Conservation (phyloP, 2,329 filamentous ascomycete genomes). For the Pseudogymnoascus sp. region DNA sequence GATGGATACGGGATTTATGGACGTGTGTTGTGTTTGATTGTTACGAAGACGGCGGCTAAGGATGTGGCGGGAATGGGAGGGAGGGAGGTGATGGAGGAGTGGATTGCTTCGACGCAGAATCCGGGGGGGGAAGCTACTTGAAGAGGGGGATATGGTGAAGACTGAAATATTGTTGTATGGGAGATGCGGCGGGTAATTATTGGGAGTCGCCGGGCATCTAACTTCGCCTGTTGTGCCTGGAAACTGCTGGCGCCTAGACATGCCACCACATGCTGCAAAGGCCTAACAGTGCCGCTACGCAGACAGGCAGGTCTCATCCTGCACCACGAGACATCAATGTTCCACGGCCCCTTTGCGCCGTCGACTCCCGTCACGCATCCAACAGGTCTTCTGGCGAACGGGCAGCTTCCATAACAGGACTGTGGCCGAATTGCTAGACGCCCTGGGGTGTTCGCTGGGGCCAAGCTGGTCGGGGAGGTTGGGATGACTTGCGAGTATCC, state of each 20-base stretch:
- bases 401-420: not conserved
- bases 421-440: not conserved
- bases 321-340: not conserved
- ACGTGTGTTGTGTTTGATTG: slow-evolving; percentile 81
- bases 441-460: not conserved
- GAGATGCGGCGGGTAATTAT: not conserved
- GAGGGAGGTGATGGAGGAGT: slow-evolving; percentile 74
- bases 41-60: slow-evolving; percentile 43
- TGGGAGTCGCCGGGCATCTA: not conserved
- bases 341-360: not conserved
- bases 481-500: not conserved
- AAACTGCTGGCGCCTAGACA: not conserved
- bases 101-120: slow-evolving; percentile 73
- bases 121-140: slow-evolving; percentile 26
- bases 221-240: not conserved
- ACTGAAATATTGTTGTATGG: not conserved
- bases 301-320: not conserved
- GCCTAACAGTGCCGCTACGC: not conserved
- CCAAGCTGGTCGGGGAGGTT: not conserved
- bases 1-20: slow-evolving; percentile 96
- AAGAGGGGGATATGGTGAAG: not conserved
- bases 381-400: not conserved
- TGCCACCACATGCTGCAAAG: not conserved
- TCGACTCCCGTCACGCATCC: too few relatives aligned
- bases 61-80: slow-evolving; percentile 36